Percentiles rank a stretch among this genome's conserved stretches.
These are phyloP conservation scores for Thermomyces lanuginosus DNA, from an alignment of 2,329 filamentous ascomycete genomes.

Conservation along the genomic window DNA sequence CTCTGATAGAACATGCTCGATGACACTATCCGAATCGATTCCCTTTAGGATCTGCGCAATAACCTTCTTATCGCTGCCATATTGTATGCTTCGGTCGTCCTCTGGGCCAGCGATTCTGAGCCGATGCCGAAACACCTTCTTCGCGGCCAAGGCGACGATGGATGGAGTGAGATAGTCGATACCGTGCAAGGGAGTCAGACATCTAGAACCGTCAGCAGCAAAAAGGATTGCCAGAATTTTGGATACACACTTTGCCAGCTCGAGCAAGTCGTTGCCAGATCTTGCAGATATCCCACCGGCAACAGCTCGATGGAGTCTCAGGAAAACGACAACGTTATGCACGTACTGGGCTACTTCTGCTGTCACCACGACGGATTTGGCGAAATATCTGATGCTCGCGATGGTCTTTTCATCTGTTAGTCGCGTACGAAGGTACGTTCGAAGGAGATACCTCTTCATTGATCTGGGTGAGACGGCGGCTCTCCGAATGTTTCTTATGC, in stretches of 20 bases:
- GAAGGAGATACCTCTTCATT: too few relatives aligned
- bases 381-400: too few relatives aligned
- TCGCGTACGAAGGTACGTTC: too few relatives aligned
- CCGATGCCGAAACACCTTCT: constrained; percentile 78
- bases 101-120: constrained; percentile 52
- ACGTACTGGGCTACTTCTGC: constrained; percentile 71
- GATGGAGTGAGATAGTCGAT: constrained; percentile 70
- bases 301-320: constrained; percentile 76
- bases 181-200: constrained; percentile 65
- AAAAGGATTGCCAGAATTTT: neutral
- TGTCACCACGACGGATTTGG: constrained; percentile 45
- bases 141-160: constrained; percentile 62
- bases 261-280: constrained; percentile 62
- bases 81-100: constrained; percentile 77
- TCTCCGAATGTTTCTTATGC: constrained; percentile 9
- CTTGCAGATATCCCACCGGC: constrained; percentile 58
- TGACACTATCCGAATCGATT: constrained; percentile 38
- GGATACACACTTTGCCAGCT: constrained; percentile 41
- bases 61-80: constrained; percentile 64
- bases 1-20: constrained; percentile 41
- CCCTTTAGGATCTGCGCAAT: constrained; percentile 50
- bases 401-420: too few relatives aligned
- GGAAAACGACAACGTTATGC: constrained; percentile 72
- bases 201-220: constrained; percentile 28
- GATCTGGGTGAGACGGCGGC: too few relatives aligned